Conservation (phyloP, 177 flowering plant genomes). For the Vitis hybrid region DNA sequence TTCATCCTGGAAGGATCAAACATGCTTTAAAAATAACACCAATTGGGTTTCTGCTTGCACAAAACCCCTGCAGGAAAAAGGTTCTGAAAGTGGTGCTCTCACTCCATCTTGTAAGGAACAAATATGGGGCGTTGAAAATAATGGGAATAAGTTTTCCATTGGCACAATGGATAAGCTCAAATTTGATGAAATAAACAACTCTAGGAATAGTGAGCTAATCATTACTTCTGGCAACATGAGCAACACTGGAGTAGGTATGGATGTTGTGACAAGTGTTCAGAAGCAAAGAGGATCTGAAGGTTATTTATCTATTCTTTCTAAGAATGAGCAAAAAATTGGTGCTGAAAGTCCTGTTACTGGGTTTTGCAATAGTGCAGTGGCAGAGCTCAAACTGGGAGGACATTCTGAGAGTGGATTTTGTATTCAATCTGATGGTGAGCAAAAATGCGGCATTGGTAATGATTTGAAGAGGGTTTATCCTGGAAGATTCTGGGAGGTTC, state of each 20-base stretch:
- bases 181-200: slow-evolving; percentile 12
- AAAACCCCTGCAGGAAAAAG: slow-evolving; percentile 3
- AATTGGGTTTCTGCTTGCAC: neutral
- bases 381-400: slow-evolving; percentile 19
- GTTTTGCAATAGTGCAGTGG: slow-evolving; percentile 5
- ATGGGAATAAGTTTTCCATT: slow-evolving; percentile 8
- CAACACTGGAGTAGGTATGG: slow-evolving; percentile 8
- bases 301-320: slow-evolving; percentile 14
- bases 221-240: slow-evolving; percentile 17
- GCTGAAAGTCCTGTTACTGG: slow-evolving; percentile 15
- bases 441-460: slow-evolving; percentile 17
- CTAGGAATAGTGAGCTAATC: slow-evolving; percentile 22
- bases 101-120: slow-evolving; percentile 8
- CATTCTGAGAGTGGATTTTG: slow-evolving; percentile 17
- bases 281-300: slow-evolving; percentile 14
- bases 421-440: slow-evolving; percentile 18
- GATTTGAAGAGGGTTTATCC: slow-evolving; percentile 16
- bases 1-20: slow-evolving; percentile 11
- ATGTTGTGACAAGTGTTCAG: slow-evolving; percentile 6
- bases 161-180: slow-evolving; percentile 10
- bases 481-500: slow-evolving; percentile 19
- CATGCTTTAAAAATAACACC: slow-evolving; percentile 1
- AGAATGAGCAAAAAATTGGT: slow-evolving; percentile 16
- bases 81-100: slow-evolving; percentile 7
- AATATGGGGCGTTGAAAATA: slow-evolving; percentile 7